Evolutionary conservation across 202 grass and related monocot species (phyloP).

Genomic region (Elaeis oleifera): DNA sequence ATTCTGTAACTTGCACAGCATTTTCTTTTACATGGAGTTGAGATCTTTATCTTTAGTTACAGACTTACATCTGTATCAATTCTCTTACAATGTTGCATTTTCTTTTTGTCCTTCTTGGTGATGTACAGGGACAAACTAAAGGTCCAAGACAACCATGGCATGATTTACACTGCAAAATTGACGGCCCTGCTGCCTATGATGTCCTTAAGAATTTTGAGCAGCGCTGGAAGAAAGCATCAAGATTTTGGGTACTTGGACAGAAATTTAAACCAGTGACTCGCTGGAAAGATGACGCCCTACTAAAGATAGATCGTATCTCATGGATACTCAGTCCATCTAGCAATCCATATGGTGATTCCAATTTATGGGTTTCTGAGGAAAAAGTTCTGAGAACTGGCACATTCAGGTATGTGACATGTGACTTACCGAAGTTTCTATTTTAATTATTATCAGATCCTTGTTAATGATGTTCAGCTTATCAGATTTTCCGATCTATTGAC

Average conservation of each 20-base stretch:
- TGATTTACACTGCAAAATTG: conserved; percentile 69
- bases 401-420: conserved; percentile 34
- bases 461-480: conserved; percentile 8
- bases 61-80: too few relatives aligned
- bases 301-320: conserved; percentile 56
- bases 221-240: conserved; percentile 46
- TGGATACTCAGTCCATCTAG: conserved; percentile 58
- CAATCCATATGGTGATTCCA: conserved; percentile 3
- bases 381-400: conserved; percentile 40
- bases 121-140: neutral
- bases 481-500: conserved; percentile 81
- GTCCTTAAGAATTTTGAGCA: conserved; percentile 71
- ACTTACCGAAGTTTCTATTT: conserved; percentile 11
- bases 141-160: conserved; percentile 81
- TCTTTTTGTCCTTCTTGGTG: neutral
- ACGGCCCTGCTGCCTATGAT: conserved; percentile 62
- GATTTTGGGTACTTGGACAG: conserved; percentile 11
- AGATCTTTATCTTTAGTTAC: too few relatives aligned
- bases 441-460: neutral
- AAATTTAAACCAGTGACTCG: conserved; percentile 6
- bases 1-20: too few relatives aligned
- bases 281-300: conserved; percentile 52
- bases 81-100: too few relatives aligned
- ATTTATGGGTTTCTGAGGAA: conserved; percentile 28
- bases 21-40: too few relatives aligned